phyloP scores from a whole-genome alignment of 495 filamentous ascomycete genomes.

The Podospora anserina region DNA sequence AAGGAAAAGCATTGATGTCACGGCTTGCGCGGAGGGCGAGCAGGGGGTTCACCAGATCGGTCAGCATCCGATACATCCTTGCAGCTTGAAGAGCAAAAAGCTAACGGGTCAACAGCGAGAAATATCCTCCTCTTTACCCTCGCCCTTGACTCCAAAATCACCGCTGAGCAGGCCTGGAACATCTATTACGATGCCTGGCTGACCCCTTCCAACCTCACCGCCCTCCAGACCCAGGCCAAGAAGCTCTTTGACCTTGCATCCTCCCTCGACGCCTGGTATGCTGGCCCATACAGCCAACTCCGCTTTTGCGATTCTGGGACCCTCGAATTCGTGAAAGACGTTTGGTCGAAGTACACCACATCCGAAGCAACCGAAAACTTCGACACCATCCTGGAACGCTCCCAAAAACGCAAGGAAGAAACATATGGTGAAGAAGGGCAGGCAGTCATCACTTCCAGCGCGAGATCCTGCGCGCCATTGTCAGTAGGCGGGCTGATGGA shows the following conservation, averaged over 20 bases:
- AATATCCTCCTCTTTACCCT: slow-evolving; percentile 52
- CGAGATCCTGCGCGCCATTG: slow-evolving; percentile 16
- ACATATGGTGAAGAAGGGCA: slow-evolving; percentile 14
- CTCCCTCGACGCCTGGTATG: slow-evolving; percentile 37
- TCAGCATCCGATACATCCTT: neutral
- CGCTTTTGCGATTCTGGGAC: slow-evolving; percentile 37
- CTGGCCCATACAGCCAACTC: slow-evolving; percentile 35
- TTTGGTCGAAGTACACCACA: slow-evolving; percentile 29
- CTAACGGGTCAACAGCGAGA: slow-evolving; percentile 36
- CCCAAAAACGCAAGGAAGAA: slow-evolving; percentile 20
- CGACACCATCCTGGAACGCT: neutral
- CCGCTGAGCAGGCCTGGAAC: slow-evolving; percentile 44
- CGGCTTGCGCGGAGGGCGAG: slow-evolving; percentile 39
- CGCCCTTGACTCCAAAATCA: slow-evolving; percentile 36
- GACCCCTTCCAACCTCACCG: slow-evolving; percentile 32
- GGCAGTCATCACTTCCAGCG: slow-evolving; percentile 4
- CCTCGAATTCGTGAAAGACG: slow-evolving; percentile 30
- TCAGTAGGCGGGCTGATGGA: slow-evolving; percentile 22
- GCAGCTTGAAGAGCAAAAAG: neutral
- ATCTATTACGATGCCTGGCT: slow-evolving; percentile 55
- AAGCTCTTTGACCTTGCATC: slow-evolving; percentile 40
- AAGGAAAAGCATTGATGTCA: slow-evolving; percentile 34
- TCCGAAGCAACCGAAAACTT: slow-evolving; percentile 12
- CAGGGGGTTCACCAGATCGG: slow-evolving; percentile 22
- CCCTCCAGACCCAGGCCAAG: slow-evolving; percentile 37